phyloP scores from a whole-genome alignment of 2,329 filamentous ascomycete genomes.

The Colletotrichum tropicicola region DNA sequence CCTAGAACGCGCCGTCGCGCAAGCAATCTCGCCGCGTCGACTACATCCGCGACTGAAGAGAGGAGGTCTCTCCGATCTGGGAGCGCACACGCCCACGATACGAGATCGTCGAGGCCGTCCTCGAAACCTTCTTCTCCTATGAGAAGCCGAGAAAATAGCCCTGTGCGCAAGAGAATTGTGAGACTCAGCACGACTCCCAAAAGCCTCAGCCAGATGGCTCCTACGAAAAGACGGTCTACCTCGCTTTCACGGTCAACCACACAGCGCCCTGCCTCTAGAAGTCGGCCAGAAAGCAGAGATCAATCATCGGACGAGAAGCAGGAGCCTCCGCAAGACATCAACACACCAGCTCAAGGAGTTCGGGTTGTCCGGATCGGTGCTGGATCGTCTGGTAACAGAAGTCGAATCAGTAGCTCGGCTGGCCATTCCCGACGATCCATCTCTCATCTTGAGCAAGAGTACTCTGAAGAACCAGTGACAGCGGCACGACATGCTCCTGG shows the following conservation, averaged over 20 bases:
- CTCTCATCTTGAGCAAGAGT: constrained; percentile 56
- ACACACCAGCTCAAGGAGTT: constrained; percentile 61
- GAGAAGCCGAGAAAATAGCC: constrained; percentile 59
- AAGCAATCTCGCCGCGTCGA: constrained; percentile 56
- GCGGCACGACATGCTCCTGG: constrained; percentile 56
- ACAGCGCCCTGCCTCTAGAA: constrained; percentile 41
- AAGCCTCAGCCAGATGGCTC: constrained; percentile 49
- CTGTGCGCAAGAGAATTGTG: constrained; percentile 65
- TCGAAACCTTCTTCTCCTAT: constrained; percentile 53
- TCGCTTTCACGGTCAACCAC: constrained; percentile 51
- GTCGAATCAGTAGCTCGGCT: constrained; percentile 43
- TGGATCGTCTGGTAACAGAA: constrained; percentile 58
- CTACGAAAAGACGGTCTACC: constrained; percentile 58
- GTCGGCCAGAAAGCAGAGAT: constrained; percentile 51
- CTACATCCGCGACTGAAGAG: constrained; percentile 52
- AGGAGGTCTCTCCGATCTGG: constrained; percentile 56
- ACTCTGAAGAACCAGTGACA: constrained; percentile 58
- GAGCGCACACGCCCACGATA: constrained; percentile 52
- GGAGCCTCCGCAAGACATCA: constrained; percentile 51
- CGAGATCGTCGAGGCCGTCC: constrained; percentile 42
- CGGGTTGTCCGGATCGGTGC: constrained; percentile 65
- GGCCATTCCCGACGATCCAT: constrained; percentile 46
- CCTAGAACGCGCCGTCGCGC: constrained; percentile 57
- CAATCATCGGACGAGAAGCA: constrained; percentile 50
- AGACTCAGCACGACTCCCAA: constrained; percentile 62